These are phyloP conservation scores for Tephrocybe sp. DNA, from an alignment of 768 basidiomycete species.

Conservation along the genomic window DNA sequence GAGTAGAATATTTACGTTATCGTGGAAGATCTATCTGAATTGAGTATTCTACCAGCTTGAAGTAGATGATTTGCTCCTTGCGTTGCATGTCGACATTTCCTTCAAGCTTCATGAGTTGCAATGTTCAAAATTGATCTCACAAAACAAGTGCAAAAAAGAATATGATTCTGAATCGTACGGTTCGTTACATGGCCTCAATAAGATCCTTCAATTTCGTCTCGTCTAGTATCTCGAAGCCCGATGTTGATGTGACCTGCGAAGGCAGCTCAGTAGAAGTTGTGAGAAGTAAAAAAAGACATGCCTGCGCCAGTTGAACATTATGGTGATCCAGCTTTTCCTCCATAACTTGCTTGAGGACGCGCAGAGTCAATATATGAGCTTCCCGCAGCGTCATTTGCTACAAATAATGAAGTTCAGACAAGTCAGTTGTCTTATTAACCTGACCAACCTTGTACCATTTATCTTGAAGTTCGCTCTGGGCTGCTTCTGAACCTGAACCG, in stretches of 20 bases:
- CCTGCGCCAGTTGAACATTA: constrained; percentile 97
- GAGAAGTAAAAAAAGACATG: constrained; percentile 26
- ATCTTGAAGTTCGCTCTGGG: constrained; percentile 95
- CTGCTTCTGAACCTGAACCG: constrained; percentile 96
- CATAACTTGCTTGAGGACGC: constrained; percentile 98
- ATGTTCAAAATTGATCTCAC: background rate
- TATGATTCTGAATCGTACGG: constrained; percentile 7
- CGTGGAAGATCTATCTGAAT: background rate
- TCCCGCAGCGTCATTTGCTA: constrained; percentile 91
- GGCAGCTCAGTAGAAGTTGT: background rate
- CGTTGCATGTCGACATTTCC: background rate
- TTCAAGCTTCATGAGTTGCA: background rate
- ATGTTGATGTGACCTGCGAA: constrained; percentile 68
- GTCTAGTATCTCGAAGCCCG: constrained; percentile 88
- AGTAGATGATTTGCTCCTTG: constrained; percentile 17
- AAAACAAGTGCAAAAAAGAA: background rate
- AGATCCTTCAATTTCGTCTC: constrained; percentile 79
- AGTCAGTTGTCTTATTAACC: background rate
- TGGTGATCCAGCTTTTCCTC: constrained; percentile 99
- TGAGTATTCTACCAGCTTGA: constrained; percentile 25
- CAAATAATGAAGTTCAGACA: background rate
- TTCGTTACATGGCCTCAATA: constrained; percentile 75
- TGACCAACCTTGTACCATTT: constrained; percentile 88
- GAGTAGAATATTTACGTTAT: constrained; percentile 18
- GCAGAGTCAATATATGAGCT: constrained; percentile 82